Base-by-base conservation (phyloP, 257 asterid species). In the Mentha longifolia region DNA sequence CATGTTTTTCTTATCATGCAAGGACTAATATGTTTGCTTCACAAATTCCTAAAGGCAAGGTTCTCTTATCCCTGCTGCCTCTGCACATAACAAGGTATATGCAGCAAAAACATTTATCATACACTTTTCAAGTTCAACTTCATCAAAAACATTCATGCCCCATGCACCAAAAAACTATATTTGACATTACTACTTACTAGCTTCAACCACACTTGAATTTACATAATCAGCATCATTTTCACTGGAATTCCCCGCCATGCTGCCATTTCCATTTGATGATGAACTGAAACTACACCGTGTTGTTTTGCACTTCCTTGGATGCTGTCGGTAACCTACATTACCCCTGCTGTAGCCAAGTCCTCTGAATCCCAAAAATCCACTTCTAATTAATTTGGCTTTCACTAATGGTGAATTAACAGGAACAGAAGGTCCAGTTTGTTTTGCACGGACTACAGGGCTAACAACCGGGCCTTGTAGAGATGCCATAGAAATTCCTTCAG, bases 131-230 rank as follows among this genome's bases (percentile, higher is more conserved):
- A 17, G 13, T 60, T 20, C 52, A 62, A 68, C n/a, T n/a, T 17
- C 57, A 56, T 4, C 9, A 2, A 56, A 2, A 15, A 28, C 68
- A 31, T 17, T 70, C 60, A 70, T 42, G n/a, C 25, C 66, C n/a
- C 16, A 17, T 12, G 30, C 65, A 63, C 50, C 45, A 73, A 76
- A 22, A 31, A 61, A 65, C 41, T 0, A 16, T 47, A 54, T 1
- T 16, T 6, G 15, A 13, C 31, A 61, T 51, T 7, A 72, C 73
- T 20, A 45, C 68, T 31, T 86, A 94, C 98, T 95, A 76, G 98
- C 98, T 89, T 93, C 98, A 42, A 94, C 71, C 73, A 94, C 95
- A 42, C 90, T 89, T 11, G 98, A 91, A 74, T 89, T 86, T 39
- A 94, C 96, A 72, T 89, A 91, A 80, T 94, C 97, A 7, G 96